Conservation (phyloP, 2,329 filamentous ascomycete genomes). For the Neonectria coccinea region DNA sequence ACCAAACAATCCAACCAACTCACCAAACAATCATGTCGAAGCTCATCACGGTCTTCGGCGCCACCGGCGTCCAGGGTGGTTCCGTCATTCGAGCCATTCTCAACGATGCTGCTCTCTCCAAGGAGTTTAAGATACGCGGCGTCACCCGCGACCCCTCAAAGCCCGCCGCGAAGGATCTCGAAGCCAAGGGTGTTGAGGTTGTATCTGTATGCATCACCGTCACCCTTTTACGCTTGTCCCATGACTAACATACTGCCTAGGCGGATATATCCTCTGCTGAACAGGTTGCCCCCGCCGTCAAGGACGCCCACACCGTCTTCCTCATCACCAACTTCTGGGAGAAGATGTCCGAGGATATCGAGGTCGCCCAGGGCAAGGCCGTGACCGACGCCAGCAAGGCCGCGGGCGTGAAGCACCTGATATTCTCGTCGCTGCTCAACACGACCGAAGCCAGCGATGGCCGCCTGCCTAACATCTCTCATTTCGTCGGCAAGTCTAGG, state of each 20-base stretch:
- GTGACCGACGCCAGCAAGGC: conserved; percentile 60
- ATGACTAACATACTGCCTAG: conserved; percentile 37
- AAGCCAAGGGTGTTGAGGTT: conserved; percentile 57
- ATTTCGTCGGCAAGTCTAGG: conserved; percentile 69
- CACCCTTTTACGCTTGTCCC: accelerated
- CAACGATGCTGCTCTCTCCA: conserved; percentile 57
- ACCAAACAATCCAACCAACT: background rate
- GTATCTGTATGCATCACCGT: conserved; percentile 47
- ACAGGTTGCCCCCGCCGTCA: conserved; percentile 53
- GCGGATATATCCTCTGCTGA: conserved; percentile 56
- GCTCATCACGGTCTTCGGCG: conserved; percentile 59
- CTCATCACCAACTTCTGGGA: conserved; percentile 56
- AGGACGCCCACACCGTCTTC: conserved; percentile 58
- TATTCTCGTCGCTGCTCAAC: conserved; percentile 60
- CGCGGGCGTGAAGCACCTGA: conserved; percentile 57
- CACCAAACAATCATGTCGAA: conserved; percentile 49
- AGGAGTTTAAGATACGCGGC: conserved; percentile 58
- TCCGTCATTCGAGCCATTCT: conserved; percentile 60
- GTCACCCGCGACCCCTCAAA: conserved; percentile 60
- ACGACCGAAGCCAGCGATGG: conserved; percentile 54
- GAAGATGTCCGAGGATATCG: conserved; percentile 48
- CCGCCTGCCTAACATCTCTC: conserved; percentile 52
- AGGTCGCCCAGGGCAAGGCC: conserved; percentile 57
- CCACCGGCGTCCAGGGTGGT: conserved; percentile 62
- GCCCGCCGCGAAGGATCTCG: conserved; percentile 53